phyloP scores from a whole-genome alignment of 2,329 filamentous ascomycete genomes.

The Fusarium sp. region DNA sequence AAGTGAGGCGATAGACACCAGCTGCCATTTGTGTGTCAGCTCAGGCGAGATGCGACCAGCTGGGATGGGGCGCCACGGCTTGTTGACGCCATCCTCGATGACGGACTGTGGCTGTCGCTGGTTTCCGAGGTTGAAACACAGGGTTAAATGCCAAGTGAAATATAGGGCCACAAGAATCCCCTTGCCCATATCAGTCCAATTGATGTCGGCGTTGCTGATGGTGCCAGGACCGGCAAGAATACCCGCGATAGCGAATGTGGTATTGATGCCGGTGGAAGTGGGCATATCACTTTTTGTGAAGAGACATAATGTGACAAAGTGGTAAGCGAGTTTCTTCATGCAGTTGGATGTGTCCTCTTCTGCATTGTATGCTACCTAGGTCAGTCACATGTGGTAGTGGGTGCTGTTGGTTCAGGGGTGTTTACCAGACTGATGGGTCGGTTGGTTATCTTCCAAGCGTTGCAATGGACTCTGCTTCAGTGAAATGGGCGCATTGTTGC shows the following conservation, averaged over 20 bases:
- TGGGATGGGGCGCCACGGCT: conserved; percentile 54
- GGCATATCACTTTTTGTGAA: conserved; percentile 42
- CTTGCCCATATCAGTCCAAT: conserved; percentile 27
- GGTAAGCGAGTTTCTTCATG: conserved; percentile 31
- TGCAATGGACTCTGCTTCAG: conserved; percentile 7
- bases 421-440: conserved; percentile 30
- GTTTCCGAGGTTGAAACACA: conserved; percentile 55
- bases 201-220: conserved; percentile 29
- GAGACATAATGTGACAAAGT: conserved; percentile 33
- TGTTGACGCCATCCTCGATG: conserved; percentile 57
- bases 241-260: conserved; percentile 34
- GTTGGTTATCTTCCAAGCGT: conserved; percentile 1
- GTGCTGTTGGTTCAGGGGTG: conserved; percentile 19
- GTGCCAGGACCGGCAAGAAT: conserved; percentile 33
- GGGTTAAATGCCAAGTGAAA: conserved; percentile 44
- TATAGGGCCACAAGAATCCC: conserved; percentile 39
- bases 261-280: conserved; percentile 39
- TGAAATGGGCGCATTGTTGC: conserved; percentile 1
- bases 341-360: conserved; percentile 1
- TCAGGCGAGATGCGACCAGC: conserved; percentile 48
- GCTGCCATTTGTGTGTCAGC: conserved; percentile 41
- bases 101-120: conserved; percentile 53
- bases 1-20: conserved; percentile 43
- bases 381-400: conserved; percentile 22
- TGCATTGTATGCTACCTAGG: conserved; percentile 24